phyloP scores from a whole-genome alignment of 306 rosid species.

The Crotalaria pallida region DNA sequence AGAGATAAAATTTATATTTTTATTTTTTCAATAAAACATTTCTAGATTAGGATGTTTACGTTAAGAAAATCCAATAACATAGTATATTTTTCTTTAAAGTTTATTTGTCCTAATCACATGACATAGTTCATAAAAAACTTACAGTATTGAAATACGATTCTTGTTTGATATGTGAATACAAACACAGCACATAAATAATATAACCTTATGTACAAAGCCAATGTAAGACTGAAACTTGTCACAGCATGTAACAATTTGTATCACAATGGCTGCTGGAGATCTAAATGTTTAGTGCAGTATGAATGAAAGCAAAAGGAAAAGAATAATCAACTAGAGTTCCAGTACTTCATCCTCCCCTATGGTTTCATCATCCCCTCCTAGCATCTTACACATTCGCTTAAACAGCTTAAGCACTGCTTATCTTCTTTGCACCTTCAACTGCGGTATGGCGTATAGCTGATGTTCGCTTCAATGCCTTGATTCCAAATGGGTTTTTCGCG shows the following conservation, averaged over 20 bases:
- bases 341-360: conserved; percentile 31
- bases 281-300: not conserved
- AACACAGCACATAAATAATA: conserved; percentile 28
- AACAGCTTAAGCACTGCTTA: conserved; percentile 38
- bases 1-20: too few species aligned
- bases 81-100: too few species aligned
- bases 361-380: conserved; percentile 4
- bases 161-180: conserved; percentile 25
- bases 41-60: too few species aligned
- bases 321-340: not conserved
- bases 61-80: too few species aligned
- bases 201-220: conserved; percentile 48
- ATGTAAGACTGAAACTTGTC: conserved; percentile 23
- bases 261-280: conserved; percentile 23
- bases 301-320: conserved; percentile 6
- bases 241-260: conserved; percentile 17
- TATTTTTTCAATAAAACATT: too few species aligned
- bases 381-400: not conserved
- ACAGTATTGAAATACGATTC: conserved; percentile 15
- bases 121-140: too few species aligned
- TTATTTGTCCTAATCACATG: too few species aligned
- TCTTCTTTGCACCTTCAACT: conserved; percentile 34
- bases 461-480: conserved; percentile 76
- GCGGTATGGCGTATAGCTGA: conserved; percentile 53
- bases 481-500: conserved; percentile 64